phyloP scores from a whole-genome alignment of 306 rosid genomes.

The Corylus americana region DNA sequence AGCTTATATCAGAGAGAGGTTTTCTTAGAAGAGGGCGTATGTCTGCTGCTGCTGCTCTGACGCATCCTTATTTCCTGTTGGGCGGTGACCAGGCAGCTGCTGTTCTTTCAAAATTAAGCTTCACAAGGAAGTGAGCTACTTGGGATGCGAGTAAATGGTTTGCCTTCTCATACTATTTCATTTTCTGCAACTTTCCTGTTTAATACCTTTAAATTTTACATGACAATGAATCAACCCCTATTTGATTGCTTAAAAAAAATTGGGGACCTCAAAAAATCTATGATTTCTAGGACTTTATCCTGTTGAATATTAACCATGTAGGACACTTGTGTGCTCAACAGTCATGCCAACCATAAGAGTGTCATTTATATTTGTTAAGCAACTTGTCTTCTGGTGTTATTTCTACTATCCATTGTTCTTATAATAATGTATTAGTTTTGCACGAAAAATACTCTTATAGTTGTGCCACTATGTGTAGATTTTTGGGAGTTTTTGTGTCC shows the following conservation, averaged over 20 bases:
- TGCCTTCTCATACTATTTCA: neutral
- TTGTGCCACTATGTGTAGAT: too few species aligned
- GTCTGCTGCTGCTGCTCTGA: slow-evolving; percentile 55
- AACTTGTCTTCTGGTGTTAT: neutral
- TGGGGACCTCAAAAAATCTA: neutral
- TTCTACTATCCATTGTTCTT: neutral
- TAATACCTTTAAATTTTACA: neutral
- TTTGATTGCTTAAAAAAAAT: neutral
- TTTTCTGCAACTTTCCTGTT: slow-evolving; percentile 1
- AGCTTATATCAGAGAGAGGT: slow-evolving; percentile 50
- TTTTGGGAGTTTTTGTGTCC: too few species aligned
- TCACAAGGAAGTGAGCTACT: slow-evolving; percentile 31
- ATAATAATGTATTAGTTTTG: neutral
- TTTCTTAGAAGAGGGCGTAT: slow-evolving; percentile 47
- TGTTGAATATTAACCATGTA: neutral
- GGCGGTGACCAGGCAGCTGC: slow-evolving; percentile 63
- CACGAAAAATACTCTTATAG: neutral
- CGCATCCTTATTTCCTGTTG: slow-evolving; percentile 60
- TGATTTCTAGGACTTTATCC: neutral
- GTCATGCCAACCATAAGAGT: neutral
- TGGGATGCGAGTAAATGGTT: neutral
- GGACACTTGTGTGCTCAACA: neutral
- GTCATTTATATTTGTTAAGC: neutral
- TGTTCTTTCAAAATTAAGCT: slow-evolving; percentile 52
- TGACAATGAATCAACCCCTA: neutral